Evolutionary conservation across 139 green algal species (phyloP), one percentile per base, ranked within the genome.

Genomic region (Gonium pectorale): DNA sequence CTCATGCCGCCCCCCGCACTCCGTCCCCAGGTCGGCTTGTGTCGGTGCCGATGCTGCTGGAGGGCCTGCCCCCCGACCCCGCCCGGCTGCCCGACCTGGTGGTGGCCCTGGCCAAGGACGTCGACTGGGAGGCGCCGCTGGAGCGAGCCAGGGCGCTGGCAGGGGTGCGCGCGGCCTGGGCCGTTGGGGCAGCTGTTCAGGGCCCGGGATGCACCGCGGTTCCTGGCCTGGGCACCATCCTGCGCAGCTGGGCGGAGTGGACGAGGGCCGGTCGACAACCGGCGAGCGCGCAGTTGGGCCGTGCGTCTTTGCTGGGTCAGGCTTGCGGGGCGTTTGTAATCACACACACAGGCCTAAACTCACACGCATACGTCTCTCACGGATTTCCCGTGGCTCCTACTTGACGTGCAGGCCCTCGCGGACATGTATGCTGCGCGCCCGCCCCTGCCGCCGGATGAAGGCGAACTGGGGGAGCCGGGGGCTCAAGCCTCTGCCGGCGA

Each of bases 41-140:
- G 38, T 63, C 81, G 0, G 69, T 98, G 64, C 95, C 95, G 19
- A 44, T 89, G 69, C 79, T 98, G 56, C 67, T 98, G 13, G 90
- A 97, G 19, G 86, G 92, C 21, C 91, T 94, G 51, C 72, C 69
- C 15, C 94, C 94, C 29, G 92, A 96, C 80, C 80, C 95, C 15
- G 72, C 89, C 33, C 72, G 89, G 29, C 86, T 98, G 72, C 94
- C 96, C 2, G 67, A 88, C 5, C 91, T 98, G 35, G 49, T 97
- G 21, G 82, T 98, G 62, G 75, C 78, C 8, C 87, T 98, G 37
- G 92, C 82, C n/a, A 90, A 92, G 40, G 70, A 95, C 43, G 93
- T 98, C 43, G 90, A 95, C 24, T 98, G 95, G 95, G 79, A 91
- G 1, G 41, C 83, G 0, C 93, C 97, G 86, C 63, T 80, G 73